Evolutionary conservation across 768 basidiomycete species (phyloP).

Genomic region (Russula sp.): DNA sequence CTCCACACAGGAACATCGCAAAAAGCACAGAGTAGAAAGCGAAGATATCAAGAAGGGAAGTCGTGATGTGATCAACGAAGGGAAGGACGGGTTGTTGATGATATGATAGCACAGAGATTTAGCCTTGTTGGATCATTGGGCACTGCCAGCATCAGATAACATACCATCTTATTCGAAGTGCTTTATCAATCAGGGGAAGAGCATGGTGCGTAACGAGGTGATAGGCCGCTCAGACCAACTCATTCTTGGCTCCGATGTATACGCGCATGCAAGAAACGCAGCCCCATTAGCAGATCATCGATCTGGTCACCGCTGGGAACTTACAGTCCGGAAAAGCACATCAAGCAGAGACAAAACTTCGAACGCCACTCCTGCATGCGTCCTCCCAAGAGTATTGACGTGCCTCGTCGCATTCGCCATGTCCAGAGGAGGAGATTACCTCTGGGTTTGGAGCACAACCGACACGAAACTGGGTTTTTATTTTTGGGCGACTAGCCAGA

Average conservation of each 20-base stretch:
- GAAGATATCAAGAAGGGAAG: neutral
- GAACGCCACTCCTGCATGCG: neutral
- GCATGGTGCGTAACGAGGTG: slow-evolving; percentile 4
- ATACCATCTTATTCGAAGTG: slow-evolving; percentile 1
- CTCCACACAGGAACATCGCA: neutral
- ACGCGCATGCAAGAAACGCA: neutral
- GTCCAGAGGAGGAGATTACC: neutral
- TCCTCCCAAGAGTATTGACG: neutral
- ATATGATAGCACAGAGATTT: slow-evolving; percentile 11
- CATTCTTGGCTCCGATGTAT: neutral
- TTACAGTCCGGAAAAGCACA: neutral
- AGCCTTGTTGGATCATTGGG: slow-evolving; percentile 9
- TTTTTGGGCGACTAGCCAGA: neutral
- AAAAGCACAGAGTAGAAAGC: slow-evolving; percentile 4
- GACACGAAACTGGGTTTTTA: neutral
- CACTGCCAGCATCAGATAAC: slow-evolving; percentile 7
- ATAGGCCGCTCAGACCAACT: neutral
- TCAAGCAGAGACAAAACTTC: neutral
- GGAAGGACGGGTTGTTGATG: slow-evolving; percentile 14
- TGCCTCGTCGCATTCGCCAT: neutral
- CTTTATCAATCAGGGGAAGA: slow-evolving; percentile 8
- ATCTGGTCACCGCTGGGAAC: neutral
- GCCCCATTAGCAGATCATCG: neutral
- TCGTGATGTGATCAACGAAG: slow-evolving; percentile 21
- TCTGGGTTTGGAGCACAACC: neutral